phyloP scores from a whole-genome alignment of 805 yeast genomes.

The Suhomyces sp. region DNA sequence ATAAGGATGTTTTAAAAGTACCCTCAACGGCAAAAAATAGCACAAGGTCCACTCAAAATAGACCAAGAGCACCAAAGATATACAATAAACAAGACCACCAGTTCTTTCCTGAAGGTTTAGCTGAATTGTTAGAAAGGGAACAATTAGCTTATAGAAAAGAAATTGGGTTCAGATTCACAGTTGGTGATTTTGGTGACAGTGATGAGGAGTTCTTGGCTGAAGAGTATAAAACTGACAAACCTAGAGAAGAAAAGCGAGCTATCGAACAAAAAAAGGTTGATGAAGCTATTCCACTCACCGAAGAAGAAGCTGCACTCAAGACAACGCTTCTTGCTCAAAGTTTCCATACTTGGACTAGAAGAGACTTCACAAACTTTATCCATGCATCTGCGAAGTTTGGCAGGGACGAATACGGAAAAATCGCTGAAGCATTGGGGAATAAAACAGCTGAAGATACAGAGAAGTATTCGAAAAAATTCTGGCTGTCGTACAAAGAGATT shows the following conservation, averaged over 20 bases:
- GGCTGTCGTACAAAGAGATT: slow-evolving; percentile 58
- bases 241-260: slow-evolving; percentile 37
- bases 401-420: slow-evolving; percentile 46
- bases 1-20: slow-evolving; percentile 61
- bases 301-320: slow-evolving; percentile 58
- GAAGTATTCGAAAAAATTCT: slow-evolving; percentile 58
- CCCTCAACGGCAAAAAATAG: slow-evolving; percentile 25
- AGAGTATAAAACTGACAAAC: slow-evolving; percentile 38
- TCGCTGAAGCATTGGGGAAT: slow-evolving; percentile 55
- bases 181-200: slow-evolving; percentile 59
- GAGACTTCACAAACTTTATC: slow-evolving; percentile 71
- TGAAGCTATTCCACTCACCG: slow-evolving; percentile 56
- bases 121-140: slow-evolving; percentile 58
- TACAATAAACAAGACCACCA: slow-evolving; percentile 71
- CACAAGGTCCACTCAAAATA: slow-evolving; percentile 14
- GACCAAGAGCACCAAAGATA: slow-evolving; percentile 61
- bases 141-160: slow-evolving; percentile 61
- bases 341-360: slow-evolving; percentile 67
- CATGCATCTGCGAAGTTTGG: slow-evolving; percentile 72
- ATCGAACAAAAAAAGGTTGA: slow-evolving; percentile 58
- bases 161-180: slow-evolving; percentile 56
- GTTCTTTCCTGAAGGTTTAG: slow-evolving; percentile 59
- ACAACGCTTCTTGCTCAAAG: slow-evolving; percentile 54
- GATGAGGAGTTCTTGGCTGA: slow-evolving; percentile 51
- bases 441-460: slow-evolving; percentile 61